Evolutionary conservation across 1,284 basidiomycete genomes (phyloP).

Genomic region (Leccinum solheimii): DNA sequence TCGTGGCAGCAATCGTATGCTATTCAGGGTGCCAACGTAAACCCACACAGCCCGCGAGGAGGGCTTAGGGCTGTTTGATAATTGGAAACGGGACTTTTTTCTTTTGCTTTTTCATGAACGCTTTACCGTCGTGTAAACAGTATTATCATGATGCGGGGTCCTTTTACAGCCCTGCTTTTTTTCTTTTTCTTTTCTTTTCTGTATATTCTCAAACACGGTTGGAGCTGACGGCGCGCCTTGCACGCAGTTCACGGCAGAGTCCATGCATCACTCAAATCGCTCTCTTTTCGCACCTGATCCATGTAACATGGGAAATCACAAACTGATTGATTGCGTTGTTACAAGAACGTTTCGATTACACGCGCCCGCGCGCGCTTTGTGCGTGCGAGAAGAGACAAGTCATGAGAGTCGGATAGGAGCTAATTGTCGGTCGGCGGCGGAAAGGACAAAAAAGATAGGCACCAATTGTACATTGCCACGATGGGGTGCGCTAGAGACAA

Average conservation of each 20-base stretch:
- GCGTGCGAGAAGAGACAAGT: background rate
- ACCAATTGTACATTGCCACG: conserved; percentile 18
- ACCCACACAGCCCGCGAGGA: conserved; percentile 26
- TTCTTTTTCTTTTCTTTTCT: background rate
- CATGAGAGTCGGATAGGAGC: conserved; percentile 26
- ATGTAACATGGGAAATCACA: conserved; percentile 25
- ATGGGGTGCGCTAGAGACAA: conserved; percentile 6
- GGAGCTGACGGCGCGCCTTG: conserved; percentile 8
- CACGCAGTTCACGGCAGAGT: conserved; percentile 28
- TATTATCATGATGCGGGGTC: conserved; percentile 10
- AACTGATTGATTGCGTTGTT: conserved; percentile 18
- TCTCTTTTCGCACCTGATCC: conserved; percentile 18
- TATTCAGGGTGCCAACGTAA: conserved; percentile 33
- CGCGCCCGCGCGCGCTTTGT: conserved; percentile 8
- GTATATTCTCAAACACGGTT: conserved; percentile 12
- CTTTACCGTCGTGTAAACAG: conserved; percentile 16
- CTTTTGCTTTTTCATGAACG: conserved; percentile 3
- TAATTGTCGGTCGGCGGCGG: conserved; percentile 16
- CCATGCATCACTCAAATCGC: conserved; percentile 1
- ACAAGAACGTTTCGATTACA: conserved; percentile 23
- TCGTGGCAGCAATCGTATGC: conserved; percentile 24
- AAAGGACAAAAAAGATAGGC: conserved; percentile 16
- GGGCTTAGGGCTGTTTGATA: conserved; percentile 24
- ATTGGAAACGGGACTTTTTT: conserved; percentile 19
- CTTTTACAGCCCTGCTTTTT: conserved; percentile 12